phyloP scores from a whole-genome alignment of 2,329 filamentous ascomycete genomes.

The Alternaria atra region DNA sequence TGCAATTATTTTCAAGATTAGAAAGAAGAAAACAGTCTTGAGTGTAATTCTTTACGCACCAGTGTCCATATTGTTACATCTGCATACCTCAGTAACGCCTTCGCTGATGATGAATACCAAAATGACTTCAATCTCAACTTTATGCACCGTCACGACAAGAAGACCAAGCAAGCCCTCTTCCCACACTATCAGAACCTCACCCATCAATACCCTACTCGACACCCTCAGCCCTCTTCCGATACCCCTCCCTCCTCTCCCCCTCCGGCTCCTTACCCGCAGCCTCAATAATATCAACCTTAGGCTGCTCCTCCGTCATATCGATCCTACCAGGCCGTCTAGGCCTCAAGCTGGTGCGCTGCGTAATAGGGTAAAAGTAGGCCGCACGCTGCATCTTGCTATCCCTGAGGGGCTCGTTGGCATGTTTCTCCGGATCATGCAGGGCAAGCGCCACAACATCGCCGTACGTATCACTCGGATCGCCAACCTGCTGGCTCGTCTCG shows the following conservation, averaged over 20 bases:
- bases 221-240: conserved; percentile 57
- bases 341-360: conserved; percentile 63
- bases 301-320: conserved; percentile 53
- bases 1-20: too few relatives aligned
- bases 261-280: conserved; percentile 61
- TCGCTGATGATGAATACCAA: too few relatives aligned
- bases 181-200: too few relatives aligned
- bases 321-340: conserved; percentile 54
- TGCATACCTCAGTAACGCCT: too few relatives aligned
- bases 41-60: too few relatives aligned
- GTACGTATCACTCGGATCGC: conserved; percentile 62
- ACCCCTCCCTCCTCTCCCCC: conserved; percentile 56
- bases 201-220: too few relatives aligned
- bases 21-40: too few relatives aligned
- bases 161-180: too few relatives aligned
- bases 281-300: conserved; percentile 63
- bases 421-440: conserved; percentile 62
- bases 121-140: too few relatives aligned
- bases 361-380: conserved; percentile 70
- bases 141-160: too few relatives aligned
- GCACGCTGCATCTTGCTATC: conserved; percentile 56
- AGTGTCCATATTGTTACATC: too few relatives aligned
- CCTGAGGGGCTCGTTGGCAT: conserved; percentile 47
- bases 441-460: conserved; percentile 66
- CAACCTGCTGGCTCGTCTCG: conserved; percentile 64